phyloP scores from a whole-genome alignment of 176 grass and related monocot genomes.

The Eremochloa ophiuroides region DNA sequence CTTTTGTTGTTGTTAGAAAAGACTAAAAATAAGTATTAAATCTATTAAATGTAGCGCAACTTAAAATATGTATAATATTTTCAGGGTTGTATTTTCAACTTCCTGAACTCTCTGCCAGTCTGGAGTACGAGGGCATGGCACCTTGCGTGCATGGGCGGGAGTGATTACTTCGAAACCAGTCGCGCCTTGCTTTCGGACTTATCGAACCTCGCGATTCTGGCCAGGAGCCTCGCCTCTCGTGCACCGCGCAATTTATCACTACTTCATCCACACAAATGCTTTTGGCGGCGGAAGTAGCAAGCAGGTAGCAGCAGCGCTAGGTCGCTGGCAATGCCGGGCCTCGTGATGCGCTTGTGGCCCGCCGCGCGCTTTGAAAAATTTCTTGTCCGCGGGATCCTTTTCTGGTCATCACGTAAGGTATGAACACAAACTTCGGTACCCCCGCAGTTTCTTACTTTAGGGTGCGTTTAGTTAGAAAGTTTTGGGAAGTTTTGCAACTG shows the following conservation, averaged over 20 bases:
- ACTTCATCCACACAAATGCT: background rate
- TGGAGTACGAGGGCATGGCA: background rate
- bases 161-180: conserved; percentile 13
- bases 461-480: too few relatives aligned
- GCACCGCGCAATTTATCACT: background rate
- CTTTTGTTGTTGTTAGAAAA: too few relatives aligned
- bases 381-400: background rate
- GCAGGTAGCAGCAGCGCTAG: background rate
- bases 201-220: background rate
- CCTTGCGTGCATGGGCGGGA: background rate
- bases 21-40: too few relatives aligned
- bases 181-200: background rate
- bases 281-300: background rate
- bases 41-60: too few relatives aligned
- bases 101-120: background rate
- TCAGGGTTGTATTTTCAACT: too few relatives aligned
- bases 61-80: too few relatives aligned
- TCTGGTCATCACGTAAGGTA: too few relatives aligned
- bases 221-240: background rate
- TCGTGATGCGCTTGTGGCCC: conserved; percentile 5
- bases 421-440: too few relatives aligned
- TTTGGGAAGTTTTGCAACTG: too few relatives aligned
- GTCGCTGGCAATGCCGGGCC: conserved; percentile 3
- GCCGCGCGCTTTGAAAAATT: background rate
- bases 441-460: too few relatives aligned